Evolutionary conservation across 805 yeast species (phyloP).

Genomic region (Pichia paraexigua): DNA sequence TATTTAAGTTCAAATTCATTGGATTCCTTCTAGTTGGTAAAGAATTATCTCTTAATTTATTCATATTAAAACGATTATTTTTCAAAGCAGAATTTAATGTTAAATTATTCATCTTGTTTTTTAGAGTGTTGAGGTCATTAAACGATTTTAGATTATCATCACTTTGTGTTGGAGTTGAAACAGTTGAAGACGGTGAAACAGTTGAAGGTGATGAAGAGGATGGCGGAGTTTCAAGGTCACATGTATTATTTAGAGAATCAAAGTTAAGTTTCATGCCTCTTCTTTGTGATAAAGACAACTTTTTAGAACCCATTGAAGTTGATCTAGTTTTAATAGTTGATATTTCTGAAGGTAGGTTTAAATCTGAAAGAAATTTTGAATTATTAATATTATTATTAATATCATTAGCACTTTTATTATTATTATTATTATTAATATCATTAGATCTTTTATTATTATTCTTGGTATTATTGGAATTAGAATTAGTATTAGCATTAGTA

Average conservation of each 20-base stretch:
- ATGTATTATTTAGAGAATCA: conserved; percentile 5
- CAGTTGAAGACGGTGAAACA: background rate
- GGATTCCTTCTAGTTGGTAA: conserved; percentile 19
- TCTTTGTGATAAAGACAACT: conserved; percentile 44
- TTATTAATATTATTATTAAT: background rate
- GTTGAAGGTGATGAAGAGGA: background rate
- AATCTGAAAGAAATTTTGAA: background rate
- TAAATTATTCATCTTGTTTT: background rate
- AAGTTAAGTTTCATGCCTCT: conserved; percentile 47
- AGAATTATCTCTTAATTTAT: conserved; percentile 18
- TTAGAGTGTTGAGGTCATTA: background rate
- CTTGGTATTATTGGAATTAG: background rate
- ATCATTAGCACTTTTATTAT: background rate
- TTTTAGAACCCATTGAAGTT: conserved; percentile 17
- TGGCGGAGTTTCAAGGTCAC: background rate
- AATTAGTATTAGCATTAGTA: background rate
- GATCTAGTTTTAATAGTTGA: background rate
- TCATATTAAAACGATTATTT: conserved; percentile 1
- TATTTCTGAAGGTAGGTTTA: background rate
- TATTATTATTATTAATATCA: background rate
- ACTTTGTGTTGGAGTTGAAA: background rate
- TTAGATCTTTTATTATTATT: no score
- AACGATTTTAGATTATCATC: background rate
- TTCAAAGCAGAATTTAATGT: background rate
- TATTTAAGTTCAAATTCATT: conserved; percentile 6